Evolutionary conservation across 306 rosid genomes (phyloP), one percentile per base, ranked within the genome.

Genomic region (Prunus salicina): DNA sequence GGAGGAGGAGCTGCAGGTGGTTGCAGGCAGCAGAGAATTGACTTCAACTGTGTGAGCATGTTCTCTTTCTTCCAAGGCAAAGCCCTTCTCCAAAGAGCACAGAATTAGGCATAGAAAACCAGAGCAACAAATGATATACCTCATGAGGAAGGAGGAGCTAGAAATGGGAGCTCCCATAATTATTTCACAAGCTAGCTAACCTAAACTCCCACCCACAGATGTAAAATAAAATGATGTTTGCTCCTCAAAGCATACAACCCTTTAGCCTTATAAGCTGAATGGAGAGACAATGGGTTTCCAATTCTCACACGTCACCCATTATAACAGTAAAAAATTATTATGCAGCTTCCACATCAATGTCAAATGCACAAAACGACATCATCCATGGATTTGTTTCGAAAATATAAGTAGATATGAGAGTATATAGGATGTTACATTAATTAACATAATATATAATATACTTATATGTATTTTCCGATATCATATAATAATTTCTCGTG

Each of bases 1-100:
- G 30, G 30, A 27, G 30, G 60, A 61, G 12, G 63, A 14, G 56
- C 58, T 56, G 85, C 76, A 80, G 47, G 73, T 34, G 53, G 77
- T 15, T 19, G 78, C 67, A 13, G 85, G 81, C 5, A 81, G 45
- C 7, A 84, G 78, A 60, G 72, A 79, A 63, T 25, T 27, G 83
- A 81, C 61, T 18, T 69, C 50, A 60, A 84, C 52, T 13, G 78
- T 38, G 30, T 78, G 77, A 70, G 73, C 38, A 24, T 32, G 56
- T 1, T 13, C 4, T 19, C 4, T 69, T 67, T 22, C 53, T 50
- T 14, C 74, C 28, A 56, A 51, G 12, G 77, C 76, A 60, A 30
- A 62, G 18, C 79, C 74, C 72, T 72, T 67, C 25, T 74, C 57
- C 51, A 25, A 8, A 11, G 56, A 41, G 27, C n/a, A 64, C 18